A percentile compares a stretch with the other conserved stretches of the same genome.
phyloP scores from a whole-genome alignment of 225 moss, liverwort and hornwort genomes.

The Physcomitrellopsis africana region DNA sequence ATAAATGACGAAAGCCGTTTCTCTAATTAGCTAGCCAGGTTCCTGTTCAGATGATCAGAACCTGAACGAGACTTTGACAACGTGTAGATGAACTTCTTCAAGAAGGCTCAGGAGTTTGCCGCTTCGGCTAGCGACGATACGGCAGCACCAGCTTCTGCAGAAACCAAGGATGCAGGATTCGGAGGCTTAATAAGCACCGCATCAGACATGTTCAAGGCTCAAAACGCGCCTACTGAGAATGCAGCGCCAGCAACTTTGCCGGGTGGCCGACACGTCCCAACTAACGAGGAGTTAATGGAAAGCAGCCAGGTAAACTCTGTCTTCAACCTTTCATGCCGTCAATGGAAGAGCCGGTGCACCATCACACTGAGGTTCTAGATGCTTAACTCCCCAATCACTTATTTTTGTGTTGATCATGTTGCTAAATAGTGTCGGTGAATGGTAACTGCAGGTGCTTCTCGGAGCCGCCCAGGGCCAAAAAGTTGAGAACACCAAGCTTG shows the following conservation, averaged over 20 bases:
- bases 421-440: background rate
- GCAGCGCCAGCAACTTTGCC: slow-evolving; percentile 25
- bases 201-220: slow-evolving; percentile 7
- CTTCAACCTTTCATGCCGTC: background rate
- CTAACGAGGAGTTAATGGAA: slow-evolving; percentile 30
- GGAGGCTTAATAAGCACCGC: slow-evolving; percentile 30
- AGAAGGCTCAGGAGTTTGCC: slow-evolving; percentile 46
- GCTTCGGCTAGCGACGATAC: background rate
- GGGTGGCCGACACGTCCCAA: slow-evolving; percentile 33
- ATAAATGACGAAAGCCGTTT: background rate
- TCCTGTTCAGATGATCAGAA: background rate
- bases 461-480: slow-evolving; percentile 49
- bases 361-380: too few relatives aligned
- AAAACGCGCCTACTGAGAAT: slow-evolving; percentile 5
- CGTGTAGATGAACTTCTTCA: slow-evolving; percentile 54
- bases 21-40: background rate
- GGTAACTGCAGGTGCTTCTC: slow-evolving; percentile 32
- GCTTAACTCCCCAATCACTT: background rate
- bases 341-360: background rate
- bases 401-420: background rate
- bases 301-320: slow-evolving; percentile 38
- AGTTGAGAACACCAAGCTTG: slow-evolving; percentile 31
- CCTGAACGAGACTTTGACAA: background rate
- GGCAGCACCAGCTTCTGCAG: background rate
- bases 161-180: slow-evolving; percentile 12